Conservation (phyloP, 1,284 basidiomycete genomes). For the Cryptococcus floricola region DNA sequence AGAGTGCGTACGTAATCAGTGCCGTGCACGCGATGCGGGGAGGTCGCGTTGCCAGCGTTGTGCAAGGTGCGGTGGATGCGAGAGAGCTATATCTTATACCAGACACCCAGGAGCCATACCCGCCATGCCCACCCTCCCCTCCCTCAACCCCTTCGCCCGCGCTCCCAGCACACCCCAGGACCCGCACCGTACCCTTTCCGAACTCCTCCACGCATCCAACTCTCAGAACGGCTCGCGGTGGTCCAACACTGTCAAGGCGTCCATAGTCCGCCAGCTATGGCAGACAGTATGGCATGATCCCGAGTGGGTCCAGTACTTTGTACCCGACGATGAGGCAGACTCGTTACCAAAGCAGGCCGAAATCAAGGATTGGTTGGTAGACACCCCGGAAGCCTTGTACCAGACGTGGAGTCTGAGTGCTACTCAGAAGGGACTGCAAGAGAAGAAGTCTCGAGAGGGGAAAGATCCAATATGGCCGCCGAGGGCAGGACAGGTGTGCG, state of each 20-base stretch:
- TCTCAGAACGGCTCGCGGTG: constrained; percentile 9
- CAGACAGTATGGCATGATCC: constrained; percentile 27
- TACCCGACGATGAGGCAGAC: constrained; percentile 1
- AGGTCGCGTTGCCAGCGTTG: too few species aligned
- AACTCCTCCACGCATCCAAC: constrained; percentile 17
- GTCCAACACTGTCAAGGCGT: constrained; percentile 20
- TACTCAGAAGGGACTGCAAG: constrained; percentile 22
- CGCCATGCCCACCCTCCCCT: too few species aligned
- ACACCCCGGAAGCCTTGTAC: constrained; percentile 5
- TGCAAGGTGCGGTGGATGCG: too few species aligned
- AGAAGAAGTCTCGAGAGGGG: constrained; percentile 14
- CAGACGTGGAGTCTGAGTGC: constrained; percentile 22
- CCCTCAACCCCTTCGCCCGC: constrained; percentile 16
- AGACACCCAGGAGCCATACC: too few species aligned
- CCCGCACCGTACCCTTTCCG: constrained; percentile 21
- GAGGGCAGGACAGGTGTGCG: constrained; percentile 33
- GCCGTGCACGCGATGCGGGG: too few species aligned
- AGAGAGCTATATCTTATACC: background rate
- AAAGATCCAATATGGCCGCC: constrained; percentile 11
- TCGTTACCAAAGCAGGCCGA: background rate
- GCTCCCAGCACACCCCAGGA: constrained; percentile 2
- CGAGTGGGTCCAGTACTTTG: constrained; percentile 26
- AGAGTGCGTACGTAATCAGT: too few species aligned
- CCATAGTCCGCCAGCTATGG: constrained; percentile 31
- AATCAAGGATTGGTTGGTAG: constrained; percentile 6